Evolutionary conservation across 345 rosid species (phyloP), one percentile per base, ranked within the genome.

Genomic region (Salix koriyanagi): DNA sequence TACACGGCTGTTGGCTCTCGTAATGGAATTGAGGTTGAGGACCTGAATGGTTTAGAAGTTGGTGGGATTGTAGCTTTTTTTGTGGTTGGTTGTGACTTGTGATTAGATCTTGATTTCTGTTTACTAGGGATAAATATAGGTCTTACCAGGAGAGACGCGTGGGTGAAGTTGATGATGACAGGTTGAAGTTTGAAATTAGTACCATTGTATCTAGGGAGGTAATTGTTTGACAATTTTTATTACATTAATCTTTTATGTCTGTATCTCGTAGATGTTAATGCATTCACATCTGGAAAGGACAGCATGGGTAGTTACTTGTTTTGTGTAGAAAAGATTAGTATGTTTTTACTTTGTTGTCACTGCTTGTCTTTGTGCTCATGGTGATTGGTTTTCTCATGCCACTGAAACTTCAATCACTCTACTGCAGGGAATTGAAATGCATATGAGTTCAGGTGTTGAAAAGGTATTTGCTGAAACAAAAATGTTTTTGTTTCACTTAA

Each of bases 141-240:
- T 58, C 76, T 23, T 92, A 89, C 80, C 97, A 93, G 88, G 78
- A 81, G 80, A 90, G 76, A 80, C 91, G 89, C 10, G 94, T 90
- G 2, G 94, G 85, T 48, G 86, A 84, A 82, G 90, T 96, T 70
- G 94, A 96, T 78, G 99, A 93, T 79, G 97, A 91, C 71, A 84
- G 99, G 34, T 75, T 96, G 34, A 92, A 83, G 78, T 96, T 96
- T 82, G 98, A 96, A 80, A 84, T 91, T 48, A 89, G 92, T 89
- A 96, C 99, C 18, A 90, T 96, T 32, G n/a, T 91, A 74, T 84
- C 94, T 30, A 92, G 95, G 79, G 97, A 96, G 99, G 99, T 95
- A 79, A 68, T 32, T 58, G 32, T 69, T 69, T 75, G 5, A n/a
- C 56, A 18, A 73, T 41, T 8, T 19, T 52, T 56, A 36, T 67